A percentile compares a stretch with the other conserved stretches of the same genome.
These are phyloP conservation scores for Exophiala alcalophila DNA, from an alignment of 2,329 filamentous ascomycete genomes.

Conservation along the genomic window DNA sequence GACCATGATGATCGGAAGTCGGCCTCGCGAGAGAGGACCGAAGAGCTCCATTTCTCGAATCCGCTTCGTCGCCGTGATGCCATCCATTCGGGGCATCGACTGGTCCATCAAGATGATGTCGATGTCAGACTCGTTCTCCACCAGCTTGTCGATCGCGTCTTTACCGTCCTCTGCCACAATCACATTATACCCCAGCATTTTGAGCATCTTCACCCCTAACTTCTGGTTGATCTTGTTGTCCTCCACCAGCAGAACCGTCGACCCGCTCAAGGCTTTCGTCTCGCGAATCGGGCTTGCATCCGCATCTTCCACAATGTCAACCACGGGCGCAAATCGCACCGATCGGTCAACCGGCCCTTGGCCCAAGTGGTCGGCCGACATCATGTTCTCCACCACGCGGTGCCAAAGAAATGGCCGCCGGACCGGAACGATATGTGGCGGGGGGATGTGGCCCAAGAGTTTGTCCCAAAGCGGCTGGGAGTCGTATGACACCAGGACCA, in stretches of 20 bases:
- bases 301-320: conserved; percentile 28
- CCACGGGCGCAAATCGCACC: conserved; percentile 31
- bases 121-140: conserved; percentile 37
- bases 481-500: conserved; percentile 33
- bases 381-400: conserved; percentile 30
- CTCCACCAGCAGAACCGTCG: conserved; percentile 68
- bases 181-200: conserved; percentile 62
- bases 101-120: conserved; percentile 37
- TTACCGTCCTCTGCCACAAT: conserved; percentile 42
- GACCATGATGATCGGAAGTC: conserved; percentile 33
- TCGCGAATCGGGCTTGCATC: conserved; percentile 15
- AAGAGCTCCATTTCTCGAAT: conserved; percentile 37
- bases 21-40: conserved; percentile 26
- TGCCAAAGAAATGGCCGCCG: conserved; percentile 34
- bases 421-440: conserved; percentile 30
- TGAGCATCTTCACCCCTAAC: conserved; percentile 65
- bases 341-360: conserved; percentile 19
- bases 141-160: conserved; percentile 31
- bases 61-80: conserved; percentile 33
- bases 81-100: conserved; percentile 36
- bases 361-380: conserved; percentile 13
- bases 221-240: conserved; percentile 47
- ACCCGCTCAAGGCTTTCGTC: conserved; percentile 28
- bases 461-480: conserved; percentile 28
- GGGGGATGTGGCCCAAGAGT: conserved; percentile 23